Conservation (phyloP, 225 moss, liverwort and hornwort genomes). For the Thuidium tamariscinum region DNA sequence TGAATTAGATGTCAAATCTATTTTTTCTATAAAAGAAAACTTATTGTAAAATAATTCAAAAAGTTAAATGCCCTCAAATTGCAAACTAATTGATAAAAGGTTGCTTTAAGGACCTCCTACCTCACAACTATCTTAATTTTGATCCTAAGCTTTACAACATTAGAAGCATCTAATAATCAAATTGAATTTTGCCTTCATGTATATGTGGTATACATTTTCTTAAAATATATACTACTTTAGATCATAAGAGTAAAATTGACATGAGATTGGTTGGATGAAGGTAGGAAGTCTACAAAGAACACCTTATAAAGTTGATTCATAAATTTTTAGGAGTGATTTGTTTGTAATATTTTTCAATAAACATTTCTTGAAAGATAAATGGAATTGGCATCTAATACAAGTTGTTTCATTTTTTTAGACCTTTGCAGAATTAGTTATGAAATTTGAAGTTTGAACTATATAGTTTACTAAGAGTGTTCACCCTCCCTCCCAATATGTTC, state of each 20-base stretch:
- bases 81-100: fast-evolving
- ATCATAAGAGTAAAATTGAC: neutral
- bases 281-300: fast-evolving
- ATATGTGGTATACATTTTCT: neutral
- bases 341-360: neutral
- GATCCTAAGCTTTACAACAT: fast-evolving
- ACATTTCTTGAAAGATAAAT: neutral
- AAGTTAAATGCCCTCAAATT: too few species aligned
- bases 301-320: neutral
- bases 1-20: fast-evolving
- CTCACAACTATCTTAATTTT: neutral
- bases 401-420: neutral
- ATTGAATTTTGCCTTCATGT: neutral
- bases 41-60: neutral
- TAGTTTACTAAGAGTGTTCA: too few species aligned
- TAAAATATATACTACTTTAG: neutral
- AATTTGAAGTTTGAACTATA: neutral
- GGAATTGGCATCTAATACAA: neutral
- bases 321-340: fast-evolving
- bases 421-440: fast-evolving
- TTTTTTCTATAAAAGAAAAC: neutral
- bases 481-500: too few species aligned
- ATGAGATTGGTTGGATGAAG: neutral
- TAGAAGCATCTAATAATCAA: neutral
- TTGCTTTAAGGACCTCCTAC: neutral